Percentiles rank a stretch among this genome's conserved stretches.
phyloP scores from a whole-genome alignment of 2,329 filamentous ascomycete genomes.

The Diaporthe capsici region DNA sequence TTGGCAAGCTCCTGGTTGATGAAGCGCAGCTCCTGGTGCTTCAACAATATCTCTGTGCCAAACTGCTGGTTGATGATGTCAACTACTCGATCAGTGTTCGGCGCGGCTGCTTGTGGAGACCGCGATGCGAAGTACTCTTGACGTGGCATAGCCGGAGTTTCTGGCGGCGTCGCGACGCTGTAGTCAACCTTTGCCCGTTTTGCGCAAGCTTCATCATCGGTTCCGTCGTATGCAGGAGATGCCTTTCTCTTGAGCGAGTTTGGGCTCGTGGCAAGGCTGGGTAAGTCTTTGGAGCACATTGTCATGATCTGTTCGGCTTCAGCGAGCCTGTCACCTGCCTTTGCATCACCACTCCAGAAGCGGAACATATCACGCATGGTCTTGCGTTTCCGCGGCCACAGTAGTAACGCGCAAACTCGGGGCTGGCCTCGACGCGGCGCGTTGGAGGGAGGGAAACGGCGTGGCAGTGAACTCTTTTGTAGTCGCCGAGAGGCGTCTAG shows the following conservation, averaged over 20 bases:
- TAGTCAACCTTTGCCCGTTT: constrained; percentile 61
- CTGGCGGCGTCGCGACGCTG: constrained; percentile 47
- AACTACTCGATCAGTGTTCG: constrained; percentile 38
- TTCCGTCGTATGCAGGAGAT: constrained; percentile 50
- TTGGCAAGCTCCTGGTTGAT: constrained; percentile 98
- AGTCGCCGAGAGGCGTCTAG: constrained; percentile 42
- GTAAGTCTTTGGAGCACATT: constrained; percentile 31
- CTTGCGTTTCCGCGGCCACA: constrained; percentile 56
- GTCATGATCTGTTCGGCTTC: constrained; percentile 59
- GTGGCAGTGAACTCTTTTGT: constrained; percentile 16
- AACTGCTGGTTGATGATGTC: constrained; percentile 82
- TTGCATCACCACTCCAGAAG: constrained; percentile 71
- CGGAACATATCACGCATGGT: constrained; percentile 65
- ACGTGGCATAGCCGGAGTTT: constrained; percentile 44
- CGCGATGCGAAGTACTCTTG: constrained; percentile 43
- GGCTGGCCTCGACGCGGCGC: constrained; percentile 14
- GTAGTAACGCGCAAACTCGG: constrained; percentile 28
- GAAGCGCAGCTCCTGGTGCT: constrained; percentile 92
- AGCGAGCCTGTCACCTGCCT: constrained; percentile 67
- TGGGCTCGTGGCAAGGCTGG: constrained; percentile 34
- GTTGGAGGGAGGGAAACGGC: background rate
- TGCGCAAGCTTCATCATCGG: constrained; percentile 48
- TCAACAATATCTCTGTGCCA: constrained; percentile 90
- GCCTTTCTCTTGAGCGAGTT: constrained; percentile 58
- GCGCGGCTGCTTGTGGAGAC: constrained; percentile 53